Base-by-base conservation (phyloP, 2,329 filamentous ascomycete species). In the Colletotrichum godetiae region DNA sequence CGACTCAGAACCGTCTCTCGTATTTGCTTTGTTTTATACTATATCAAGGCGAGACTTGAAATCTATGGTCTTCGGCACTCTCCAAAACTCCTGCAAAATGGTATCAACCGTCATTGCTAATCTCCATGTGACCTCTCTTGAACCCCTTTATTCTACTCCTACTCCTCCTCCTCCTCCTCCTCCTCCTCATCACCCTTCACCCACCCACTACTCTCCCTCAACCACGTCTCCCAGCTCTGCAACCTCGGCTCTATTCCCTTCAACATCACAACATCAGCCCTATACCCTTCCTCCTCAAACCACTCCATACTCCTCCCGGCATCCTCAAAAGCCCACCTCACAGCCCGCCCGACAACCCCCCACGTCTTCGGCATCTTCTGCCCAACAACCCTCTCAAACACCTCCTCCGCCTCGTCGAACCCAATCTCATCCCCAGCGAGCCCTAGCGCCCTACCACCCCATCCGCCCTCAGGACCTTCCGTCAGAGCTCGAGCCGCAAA, bases 191-290 rank as follows among this genome's bases (percentile, higher is more conserved):
- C 49, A 11, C 31, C 11, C 55, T 67, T 49, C 13, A 55, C 24
- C 78, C 78, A 80, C 24, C 49, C 37, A 13, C 78, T 78, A 4
- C 67, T 76, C 11, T 78, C 66, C 27, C 33, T 62, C 5, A 79
- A 37, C 76, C 78, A 80, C 12, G 13, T 15, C 5, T 68, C 64
- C 42, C 78, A 78, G 5, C 35, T 75, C 53, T 73, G 75, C 58
- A 76, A 35, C 2, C 59, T 49, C 11, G 74, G 72, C 55, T 75
- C 74, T 55, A 57, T 42, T 31, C 37, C n/a, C 46, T 59, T 57
- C 29, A 76, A 33, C 10, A 6, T 60, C 27, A 11, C 53, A 1
- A 76, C 52, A 33, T 76, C 64, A 5, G 75, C 74, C 19, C 42
- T 69, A 1, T 64, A 76, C 10, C 74, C 71, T 11, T 57, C 74